These are phyloP conservation scores for Blastobotrys niveus DNA, from an alignment of 1,139 yeast genomes.

Conservation along the genomic window DNA sequence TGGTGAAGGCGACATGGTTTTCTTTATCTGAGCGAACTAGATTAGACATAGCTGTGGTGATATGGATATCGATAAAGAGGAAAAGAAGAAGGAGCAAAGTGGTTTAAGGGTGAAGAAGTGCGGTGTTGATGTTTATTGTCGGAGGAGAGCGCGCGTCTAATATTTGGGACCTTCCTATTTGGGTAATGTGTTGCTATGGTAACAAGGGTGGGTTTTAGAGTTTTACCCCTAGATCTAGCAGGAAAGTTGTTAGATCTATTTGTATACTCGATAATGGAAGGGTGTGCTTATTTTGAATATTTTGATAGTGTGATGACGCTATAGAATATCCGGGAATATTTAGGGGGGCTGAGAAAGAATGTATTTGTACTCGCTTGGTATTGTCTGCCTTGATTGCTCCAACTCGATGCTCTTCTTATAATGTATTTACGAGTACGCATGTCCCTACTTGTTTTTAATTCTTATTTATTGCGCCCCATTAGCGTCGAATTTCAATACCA, in stretches of 20 bases:
- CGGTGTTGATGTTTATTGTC: background rate
- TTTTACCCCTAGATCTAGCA: background rate
- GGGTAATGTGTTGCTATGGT: background rate
- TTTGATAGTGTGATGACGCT: background rate
- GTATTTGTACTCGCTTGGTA: too few species aligned
- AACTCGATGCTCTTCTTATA: too few species aligned
- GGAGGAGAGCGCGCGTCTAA: background rate
- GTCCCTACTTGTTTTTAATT: too few species aligned
- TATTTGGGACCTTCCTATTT: constrained; percentile 10
- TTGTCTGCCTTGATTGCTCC: too few species aligned
- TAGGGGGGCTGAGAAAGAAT: too few species aligned
- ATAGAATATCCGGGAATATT: too few species aligned
- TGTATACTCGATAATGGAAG: background rate
- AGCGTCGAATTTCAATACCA: too few species aligned
- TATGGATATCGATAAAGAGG: background rate
- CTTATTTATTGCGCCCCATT: too few species aligned
- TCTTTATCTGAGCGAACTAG: constrained; percentile 23
- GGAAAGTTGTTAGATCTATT: background rate
- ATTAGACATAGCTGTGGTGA: background rate
- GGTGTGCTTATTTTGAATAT: background rate
- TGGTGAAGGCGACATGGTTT: constrained; percentile 22
- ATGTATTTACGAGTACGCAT: too few species aligned
- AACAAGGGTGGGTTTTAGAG: background rate
- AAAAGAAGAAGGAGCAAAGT: background rate
- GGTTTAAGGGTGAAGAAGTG: background rate